Evolutionary conservation across 176 grass and related monocot genomes (phyloP), one percentile per base, ranked within the genome.

Genomic region (Oryza coarctata): DNA sequence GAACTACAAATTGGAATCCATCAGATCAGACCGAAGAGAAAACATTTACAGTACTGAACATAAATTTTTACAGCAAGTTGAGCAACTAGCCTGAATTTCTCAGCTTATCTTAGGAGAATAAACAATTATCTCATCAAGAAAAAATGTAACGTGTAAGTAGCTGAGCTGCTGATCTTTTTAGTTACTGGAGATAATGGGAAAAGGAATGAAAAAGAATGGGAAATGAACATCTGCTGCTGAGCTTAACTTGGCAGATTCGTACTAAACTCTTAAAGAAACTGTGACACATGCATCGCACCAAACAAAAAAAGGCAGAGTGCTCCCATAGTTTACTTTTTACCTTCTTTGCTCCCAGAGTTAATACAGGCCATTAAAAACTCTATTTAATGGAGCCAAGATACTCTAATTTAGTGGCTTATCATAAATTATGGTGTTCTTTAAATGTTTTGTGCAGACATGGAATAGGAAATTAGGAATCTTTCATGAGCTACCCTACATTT

Each of bases 381-480:
- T 73, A 4, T 3, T 26, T 71, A 64, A 25, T 65, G 77, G 66
- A 69, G 41, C 26, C 9, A 81, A 69, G 71, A 80, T 84, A 71
- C 47, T 85, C 63, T 34, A 35, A 43, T 70, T 45, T 80, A 75
- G 30, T 85, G 12, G 12, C 34, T 75, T 70, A 60, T 41, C 40
- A 85, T 74, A 79, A 68, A 58, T 11, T 79, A 45, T n/a, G 32
- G 44, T 57, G 15, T 39, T 39, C 38, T 39, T 39, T 88, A 30
- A 33, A 78, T 77, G 64, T 6, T 83, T 57, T 78, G 43, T 38
- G 32, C 34, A 67, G 41, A 79, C 44, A 79, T 15, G n/a, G 47
- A 61, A 76, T 69, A 55, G 2, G 28, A 87, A 71, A 71, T 39
- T 71, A 23, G 32, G 87, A 29, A 81, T 57, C 70, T 84, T 84